These are phyloP conservation scores for Stemphylium beticola DNA, from an alignment of 2,329 filamentous ascomycete species.

Conservation along the genomic window DNA sequence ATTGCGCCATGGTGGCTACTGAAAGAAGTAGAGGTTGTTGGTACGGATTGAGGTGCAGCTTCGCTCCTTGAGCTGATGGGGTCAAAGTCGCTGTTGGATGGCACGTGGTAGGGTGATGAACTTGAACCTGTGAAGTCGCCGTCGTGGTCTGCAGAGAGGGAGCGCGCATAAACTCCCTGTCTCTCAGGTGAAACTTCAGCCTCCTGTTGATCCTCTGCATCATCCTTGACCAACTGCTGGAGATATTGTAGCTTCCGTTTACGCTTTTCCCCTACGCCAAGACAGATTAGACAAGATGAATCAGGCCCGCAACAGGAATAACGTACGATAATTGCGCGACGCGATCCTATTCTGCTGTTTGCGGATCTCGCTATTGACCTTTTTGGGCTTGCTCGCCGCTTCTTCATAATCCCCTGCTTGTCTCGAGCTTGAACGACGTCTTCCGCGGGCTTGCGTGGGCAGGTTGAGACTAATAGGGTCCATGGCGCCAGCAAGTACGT, in stretches of 20 bases:
- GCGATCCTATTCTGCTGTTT: slow-evolving; percentile 49
- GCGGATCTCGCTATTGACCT: slow-evolving; percentile 45
- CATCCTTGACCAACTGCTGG: slow-evolving; percentile 41
- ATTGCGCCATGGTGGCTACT: slow-evolving; percentile 16
- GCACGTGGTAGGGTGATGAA: slow-evolving; percentile 10
- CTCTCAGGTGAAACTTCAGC: slow-evolving; percentile 19
- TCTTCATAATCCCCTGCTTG: slow-evolving; percentile 11
- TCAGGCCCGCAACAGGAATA: not conserved
- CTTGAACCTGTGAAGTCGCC: not conserved
- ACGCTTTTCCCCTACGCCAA: slow-evolving; percentile 41
- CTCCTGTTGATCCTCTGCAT: slow-evolving; percentile 20
- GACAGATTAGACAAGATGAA: slow-evolving; percentile 13
- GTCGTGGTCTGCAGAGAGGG: slow-evolving; percentile 27
- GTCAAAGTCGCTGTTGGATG: slow-evolving; percentile 19
- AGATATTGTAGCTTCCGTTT: slow-evolving; percentile 47
- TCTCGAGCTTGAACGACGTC: slow-evolving; percentile 16
- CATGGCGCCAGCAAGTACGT: slow-evolving; percentile 32
- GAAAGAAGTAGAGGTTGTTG: slow-evolving; percentile 18
- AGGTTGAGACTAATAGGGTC: slow-evolving; percentile 10
- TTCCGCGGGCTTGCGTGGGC: slow-evolving; percentile 14
- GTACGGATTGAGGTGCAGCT: slow-evolving; percentile 13
- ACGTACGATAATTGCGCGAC: slow-evolving; percentile 47
- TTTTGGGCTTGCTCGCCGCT: slow-evolving; percentile 36
- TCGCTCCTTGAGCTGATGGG: slow-evolving; percentile 16
- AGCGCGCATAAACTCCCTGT: slow-evolving; percentile 22